These are phyloP conservation scores for Blastobotrys capitulatus DNA, from an alignment of 1,139 yeast species.

Conservation along the genomic window DNA sequence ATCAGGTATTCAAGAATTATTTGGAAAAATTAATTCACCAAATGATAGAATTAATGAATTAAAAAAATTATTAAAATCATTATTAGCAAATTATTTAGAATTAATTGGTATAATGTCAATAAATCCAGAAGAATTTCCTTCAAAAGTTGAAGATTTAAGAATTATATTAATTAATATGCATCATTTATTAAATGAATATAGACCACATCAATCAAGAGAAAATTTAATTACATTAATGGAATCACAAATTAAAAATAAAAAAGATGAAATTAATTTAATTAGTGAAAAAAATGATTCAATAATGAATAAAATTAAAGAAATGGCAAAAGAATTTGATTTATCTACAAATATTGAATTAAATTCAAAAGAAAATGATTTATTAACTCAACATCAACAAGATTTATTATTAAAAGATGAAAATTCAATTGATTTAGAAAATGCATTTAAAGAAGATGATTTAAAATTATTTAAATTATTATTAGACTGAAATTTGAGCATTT, in stretches of 20 bases:
- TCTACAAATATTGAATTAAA: background rate
- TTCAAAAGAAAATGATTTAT: background rate
- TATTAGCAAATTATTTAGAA: slow-evolving; percentile 66
- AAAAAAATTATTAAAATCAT: slow-evolving; percentile 62
- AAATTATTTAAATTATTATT: slow-evolving; percentile 14
- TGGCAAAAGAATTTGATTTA: slow-evolving; percentile 22
- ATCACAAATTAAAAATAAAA: slow-evolving; percentile 35
- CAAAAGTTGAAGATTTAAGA: slow-evolving; percentile 65
- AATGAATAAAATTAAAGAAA: slow-evolving; percentile 19
- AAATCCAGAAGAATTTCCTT: slow-evolving; percentile 60
- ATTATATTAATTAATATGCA: slow-evolving; percentile 76
- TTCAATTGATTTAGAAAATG: background rate
- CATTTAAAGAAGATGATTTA: slow-evolving; percentile 13
- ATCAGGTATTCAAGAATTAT: slow-evolving; percentile 64
- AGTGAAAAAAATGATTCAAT: slow-evolving; percentile 25
- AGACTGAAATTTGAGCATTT: slow-evolving; percentile 44
- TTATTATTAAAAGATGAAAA: background rate
- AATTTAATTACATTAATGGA: slow-evolving; percentile 65
- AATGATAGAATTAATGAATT: slow-evolving; percentile 54
- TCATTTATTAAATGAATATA: slow-evolving; percentile 73
- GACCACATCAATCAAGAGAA: slow-evolving; percentile 88
- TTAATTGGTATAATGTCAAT: slow-evolving; percentile 66
- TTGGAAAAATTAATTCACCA: slow-evolving; percentile 30
- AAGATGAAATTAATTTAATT: slow-evolving; percentile 24
- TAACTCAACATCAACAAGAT: background rate